Percentiles rank a stretch among this genome's conserved stretches.
Conservation (phyloP, 2,329 filamentous ascomycete genomes). For the Aspergillus sp. region DNA sequence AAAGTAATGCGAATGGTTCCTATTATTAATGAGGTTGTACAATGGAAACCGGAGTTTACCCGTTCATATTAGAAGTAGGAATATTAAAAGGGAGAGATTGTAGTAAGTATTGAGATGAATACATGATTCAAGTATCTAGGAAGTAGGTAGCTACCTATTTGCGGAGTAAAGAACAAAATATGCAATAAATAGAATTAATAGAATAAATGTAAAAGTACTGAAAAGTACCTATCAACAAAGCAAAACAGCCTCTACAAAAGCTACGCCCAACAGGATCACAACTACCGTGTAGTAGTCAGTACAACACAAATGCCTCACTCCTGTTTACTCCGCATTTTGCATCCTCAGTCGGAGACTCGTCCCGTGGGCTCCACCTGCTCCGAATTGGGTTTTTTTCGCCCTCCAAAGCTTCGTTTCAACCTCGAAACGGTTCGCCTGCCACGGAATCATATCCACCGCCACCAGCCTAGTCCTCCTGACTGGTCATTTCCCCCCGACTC, state of each 20-base stretch:
- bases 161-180: too few relatives aligned
- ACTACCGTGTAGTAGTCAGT: slow-evolving; percentile 4
- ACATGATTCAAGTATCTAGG: too few relatives aligned
- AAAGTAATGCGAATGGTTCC: not conserved
- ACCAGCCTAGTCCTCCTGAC: slow-evolving; percentile 17
- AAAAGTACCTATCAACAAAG: too few relatives aligned
- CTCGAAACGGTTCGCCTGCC: slow-evolving; percentile 15
- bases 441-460: slow-evolving; percentile 16
- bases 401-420: slow-evolving; percentile 21
- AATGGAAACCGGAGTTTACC: slow-evolving; percentile 5
- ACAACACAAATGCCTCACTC: slow-evolving; percentile 16
- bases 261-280: not conserved
- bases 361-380: slow-evolving; percentile 19
- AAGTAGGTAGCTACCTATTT: too few relatives aligned
- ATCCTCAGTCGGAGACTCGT: slow-evolving; percentile 17
- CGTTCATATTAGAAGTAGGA: too few relatives aligned
- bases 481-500: slow-evolving; percentile 22
- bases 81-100: too few relatives aligned
- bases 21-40: not conserved
- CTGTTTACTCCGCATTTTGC: slow-evolving; percentile 17
- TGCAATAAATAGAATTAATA: too few relatives aligned
- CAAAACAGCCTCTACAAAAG: not conserved
- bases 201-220: not conserved
- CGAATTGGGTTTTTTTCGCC: slow-evolving; percentile 5
- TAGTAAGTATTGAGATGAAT: too few relatives aligned